phyloP scores from a whole-genome alignment of 2,329 filamentous ascomycete species.

The Beauveria bassiana region DNA sequence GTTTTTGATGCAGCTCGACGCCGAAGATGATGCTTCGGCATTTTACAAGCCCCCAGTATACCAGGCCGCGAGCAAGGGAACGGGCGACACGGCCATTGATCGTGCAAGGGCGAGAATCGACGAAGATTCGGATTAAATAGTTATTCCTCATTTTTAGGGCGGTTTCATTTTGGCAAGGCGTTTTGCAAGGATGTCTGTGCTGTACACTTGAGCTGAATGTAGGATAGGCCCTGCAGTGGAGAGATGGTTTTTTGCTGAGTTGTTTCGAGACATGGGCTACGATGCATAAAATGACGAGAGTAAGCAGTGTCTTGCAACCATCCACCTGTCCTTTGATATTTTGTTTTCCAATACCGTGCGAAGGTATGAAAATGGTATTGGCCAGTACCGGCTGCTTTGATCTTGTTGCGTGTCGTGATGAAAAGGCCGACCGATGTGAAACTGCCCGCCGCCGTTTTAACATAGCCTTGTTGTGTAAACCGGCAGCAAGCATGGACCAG shows the following conservation, averaged over 20 bases:
- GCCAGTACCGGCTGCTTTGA: no score
- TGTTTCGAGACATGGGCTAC: neutral
- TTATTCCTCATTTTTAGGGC: neutral
- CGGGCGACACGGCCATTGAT: slow-evolving; percentile 53
- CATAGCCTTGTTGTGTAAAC: no score
- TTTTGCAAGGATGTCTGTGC: slow-evolving; percentile 6
- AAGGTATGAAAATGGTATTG: no score
- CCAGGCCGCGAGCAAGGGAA: slow-evolving; percentile 38
- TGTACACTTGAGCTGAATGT: neutral
- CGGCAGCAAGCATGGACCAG: no score
- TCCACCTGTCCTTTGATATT: neutral
- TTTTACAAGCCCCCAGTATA: slow-evolving; percentile 59
- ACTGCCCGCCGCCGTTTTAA: no score
- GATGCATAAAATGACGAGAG: neutral
- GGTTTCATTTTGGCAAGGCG: neutral
- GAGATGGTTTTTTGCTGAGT: neutral
- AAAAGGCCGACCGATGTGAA: no score
- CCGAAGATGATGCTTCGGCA: slow-evolving; percentile 73
- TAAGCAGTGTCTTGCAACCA: neutral
- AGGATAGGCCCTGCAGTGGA: neutral
- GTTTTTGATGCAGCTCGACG: slow-evolving; percentile 90
- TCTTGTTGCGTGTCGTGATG: no score
- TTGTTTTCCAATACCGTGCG: neutral
- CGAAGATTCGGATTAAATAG: slow-evolving; percentile 49
- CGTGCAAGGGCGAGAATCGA: slow-evolving; percentile 51